Percentiles rank a stretch among this genome's conserved stretches.
Evolutionary conservation across 75 land plant genomes (phyloP).

Genomic region (Chamaecyparis obtusa): DNA sequence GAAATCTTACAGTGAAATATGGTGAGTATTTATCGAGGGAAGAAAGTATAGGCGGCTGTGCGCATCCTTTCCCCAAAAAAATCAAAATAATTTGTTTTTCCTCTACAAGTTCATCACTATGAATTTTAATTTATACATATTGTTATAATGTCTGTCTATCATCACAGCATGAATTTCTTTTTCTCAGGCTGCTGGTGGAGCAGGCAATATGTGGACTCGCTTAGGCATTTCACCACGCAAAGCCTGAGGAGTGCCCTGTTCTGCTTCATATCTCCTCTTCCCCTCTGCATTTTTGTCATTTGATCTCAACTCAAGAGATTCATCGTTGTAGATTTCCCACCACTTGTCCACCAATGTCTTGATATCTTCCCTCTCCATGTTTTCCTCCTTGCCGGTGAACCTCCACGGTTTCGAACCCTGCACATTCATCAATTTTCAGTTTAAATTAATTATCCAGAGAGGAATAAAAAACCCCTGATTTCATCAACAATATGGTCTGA

Average conservation of each 20-base stretch:
- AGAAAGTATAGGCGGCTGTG: too few species aligned
- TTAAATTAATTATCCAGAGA: too few species aligned
- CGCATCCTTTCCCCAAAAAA: too few species aligned
- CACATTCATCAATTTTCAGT: neutral
- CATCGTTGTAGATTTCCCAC: slow-evolving; percentile 48
- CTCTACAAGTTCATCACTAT: too few species aligned
- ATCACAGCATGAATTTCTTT: neutral
- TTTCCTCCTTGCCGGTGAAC: slow-evolving; percentile 48
- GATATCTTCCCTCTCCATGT: slow-evolving; percentile 60
- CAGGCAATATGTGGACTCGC: neutral
- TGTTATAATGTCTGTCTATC: neutral
- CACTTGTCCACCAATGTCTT: slow-evolving; percentile 47
- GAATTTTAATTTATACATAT: neutral
- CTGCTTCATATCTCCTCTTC: neutral
- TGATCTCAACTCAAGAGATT: slow-evolving; percentile 40
- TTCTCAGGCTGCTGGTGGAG: slow-evolving; percentile 17
- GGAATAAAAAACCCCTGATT: too few species aligned
- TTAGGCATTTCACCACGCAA: neutral
- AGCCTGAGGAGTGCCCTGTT: neutral
- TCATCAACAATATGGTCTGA: too few species aligned
- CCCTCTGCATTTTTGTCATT: neutral
- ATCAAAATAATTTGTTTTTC: too few species aligned
- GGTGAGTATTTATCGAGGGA: too few species aligned
- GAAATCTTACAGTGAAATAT: too few species aligned
- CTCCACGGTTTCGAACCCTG: slow-evolving; percentile 68